phyloP scores from a whole-genome alignment of 2,329 filamentous ascomycete genomes.

The Lithohypha guttulata region DNA sequence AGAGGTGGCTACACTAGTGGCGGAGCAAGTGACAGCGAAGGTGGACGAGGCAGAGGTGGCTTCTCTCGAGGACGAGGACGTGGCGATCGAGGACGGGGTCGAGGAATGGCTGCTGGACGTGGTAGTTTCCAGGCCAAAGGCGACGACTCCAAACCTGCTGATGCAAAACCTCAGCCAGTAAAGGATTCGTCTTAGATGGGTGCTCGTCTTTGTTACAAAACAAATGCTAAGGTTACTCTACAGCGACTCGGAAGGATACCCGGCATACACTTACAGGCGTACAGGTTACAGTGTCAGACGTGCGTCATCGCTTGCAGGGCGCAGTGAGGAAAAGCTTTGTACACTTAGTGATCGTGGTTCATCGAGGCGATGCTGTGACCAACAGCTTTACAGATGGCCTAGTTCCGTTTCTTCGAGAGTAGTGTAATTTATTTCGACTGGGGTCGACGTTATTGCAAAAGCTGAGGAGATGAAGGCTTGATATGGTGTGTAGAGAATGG shows the following conservation, averaged over 20 bases:
- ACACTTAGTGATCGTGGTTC: constrained; percentile 6
- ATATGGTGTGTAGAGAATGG: too few relatives aligned
- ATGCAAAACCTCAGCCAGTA: constrained; percentile 9
- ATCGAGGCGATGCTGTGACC: not conserved
- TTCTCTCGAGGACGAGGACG: constrained; percentile 45
- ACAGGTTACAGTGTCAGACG: not conserved
- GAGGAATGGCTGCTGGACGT: constrained; percentile 48
- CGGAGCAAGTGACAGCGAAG: constrained; percentile 66
- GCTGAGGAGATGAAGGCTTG: too few relatives aligned
- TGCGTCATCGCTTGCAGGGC: not conserved
- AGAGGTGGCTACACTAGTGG: constrained; percentile 76
- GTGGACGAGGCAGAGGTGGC: constrained; percentile 48
- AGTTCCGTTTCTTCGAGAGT: constrained; percentile 2
- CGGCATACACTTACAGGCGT: constrained; percentile 3
- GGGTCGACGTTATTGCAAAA: too few relatives aligned
- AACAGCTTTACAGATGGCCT: not conserved
- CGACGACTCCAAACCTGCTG: constrained; percentile 27
- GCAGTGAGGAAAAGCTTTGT: constrained; percentile 2
- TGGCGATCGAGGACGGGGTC: constrained; percentile 45
- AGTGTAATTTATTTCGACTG: constrained; percentile 9
- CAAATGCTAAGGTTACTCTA: not conserved
- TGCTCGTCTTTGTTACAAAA: not conserved
- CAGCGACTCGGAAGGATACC: not conserved
- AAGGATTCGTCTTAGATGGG: constrained; percentile 9
- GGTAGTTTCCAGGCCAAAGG: constrained; percentile 51